Conservation (phyloP, 2,329 filamentous ascomycete genomes). For the Blumeriella jaapii region DNA sequence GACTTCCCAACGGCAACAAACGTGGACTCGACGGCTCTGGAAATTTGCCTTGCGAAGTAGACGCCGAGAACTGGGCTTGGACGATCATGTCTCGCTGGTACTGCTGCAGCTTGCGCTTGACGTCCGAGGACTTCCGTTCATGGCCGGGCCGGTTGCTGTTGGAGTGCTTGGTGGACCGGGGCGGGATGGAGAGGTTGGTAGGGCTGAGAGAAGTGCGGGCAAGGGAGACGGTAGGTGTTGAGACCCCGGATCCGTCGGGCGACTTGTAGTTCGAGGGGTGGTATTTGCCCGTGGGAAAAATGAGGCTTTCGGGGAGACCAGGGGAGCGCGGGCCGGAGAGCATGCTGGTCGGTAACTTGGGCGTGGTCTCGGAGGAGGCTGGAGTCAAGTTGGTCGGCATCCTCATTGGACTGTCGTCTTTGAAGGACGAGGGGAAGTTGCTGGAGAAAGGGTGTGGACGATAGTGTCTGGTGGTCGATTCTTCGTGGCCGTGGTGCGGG, state of each 20-base stretch:
- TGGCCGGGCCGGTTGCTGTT: slow-evolving; percentile 23
- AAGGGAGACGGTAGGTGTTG: slow-evolving; percentile 9
- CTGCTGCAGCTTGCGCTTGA: slow-evolving; percentile 41
- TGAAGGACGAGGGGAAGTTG: slow-evolving; percentile 41
- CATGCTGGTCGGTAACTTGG: slow-evolving; percentile 7
- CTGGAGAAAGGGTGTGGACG: slow-evolving; percentile 21
- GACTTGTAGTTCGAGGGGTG: slow-evolving; percentile 50
- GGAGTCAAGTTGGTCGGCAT: no score
- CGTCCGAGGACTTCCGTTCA: slow-evolving; percentile 34
- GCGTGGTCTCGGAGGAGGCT: slow-evolving; percentile 6
- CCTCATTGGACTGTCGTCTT: no score
- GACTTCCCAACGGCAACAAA: slow-evolving; percentile 43
- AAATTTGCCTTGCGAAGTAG: slow-evolving; percentile 13
- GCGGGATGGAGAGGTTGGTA: not conserved
- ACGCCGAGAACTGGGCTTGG: slow-evolving; percentile 38
- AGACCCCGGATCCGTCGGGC: slow-evolving; percentile 20
- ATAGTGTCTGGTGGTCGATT: slow-evolving; percentile 30
- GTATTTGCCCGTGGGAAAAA: slow-evolving; percentile 48
- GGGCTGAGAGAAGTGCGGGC: not conserved
- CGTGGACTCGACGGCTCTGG: slow-evolving; percentile 32
- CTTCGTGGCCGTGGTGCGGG: slow-evolving; percentile 47
- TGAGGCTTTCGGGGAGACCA: slow-evolving; percentile 11
- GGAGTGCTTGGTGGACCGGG: not conserved
- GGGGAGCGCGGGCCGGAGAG: slow-evolving; percentile 7
- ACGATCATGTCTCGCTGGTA: slow-evolving; percentile 52